Evolutionary conservation across 345 rosid species (phyloP), one percentile per base, ranked within the genome.

Genomic region (Microthlaspi erraticum): DNA sequence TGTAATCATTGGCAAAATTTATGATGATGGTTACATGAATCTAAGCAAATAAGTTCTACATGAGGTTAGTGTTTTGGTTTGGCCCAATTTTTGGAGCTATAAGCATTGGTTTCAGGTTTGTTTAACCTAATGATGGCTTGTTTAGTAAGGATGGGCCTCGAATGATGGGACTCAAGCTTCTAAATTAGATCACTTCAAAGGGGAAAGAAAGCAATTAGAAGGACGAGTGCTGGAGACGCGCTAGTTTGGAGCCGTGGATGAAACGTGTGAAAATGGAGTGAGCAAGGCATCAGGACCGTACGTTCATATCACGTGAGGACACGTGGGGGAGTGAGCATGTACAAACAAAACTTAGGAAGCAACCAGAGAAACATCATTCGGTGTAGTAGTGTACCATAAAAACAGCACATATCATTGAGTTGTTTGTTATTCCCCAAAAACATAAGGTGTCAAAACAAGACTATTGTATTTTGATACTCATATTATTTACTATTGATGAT

Each of bases 261-360:
- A 68, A 23, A 68, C 63, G 64, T 52, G 73, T 67, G 74, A 45
- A 67, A 41, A 52, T 29, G 8, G 36, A 23, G 57, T 16, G 42
- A 38, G 4, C 26, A 60, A 50, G 42, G 29, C 37, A 68, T 54
- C 59, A 36, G 33, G 37, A 54, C 79, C 69, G 78, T 18, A 66
- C 51, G 58, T 67, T 1, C 74, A 50, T 13, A 13, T 83, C 92
- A 91, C 91, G 82, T 88, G 97, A 63, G 50, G 16, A 83, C 97
- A 88, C 79, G 91, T 91, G 97, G 66, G 66, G 64, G 32, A 8
- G 58, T 66, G 33, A 75, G 78, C 70, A 64, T 42, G 56, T 66
- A 77, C 81, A 82, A 81, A 83, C 77, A 81, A 79, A 75, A 61
- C 20, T 86, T 88, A 87, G 81, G 71, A 76, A 70, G 55, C 66